phyloP scores from a whole-genome alignment of 139 green algal genomes.

The Yamagishiella unicocca region DNA sequence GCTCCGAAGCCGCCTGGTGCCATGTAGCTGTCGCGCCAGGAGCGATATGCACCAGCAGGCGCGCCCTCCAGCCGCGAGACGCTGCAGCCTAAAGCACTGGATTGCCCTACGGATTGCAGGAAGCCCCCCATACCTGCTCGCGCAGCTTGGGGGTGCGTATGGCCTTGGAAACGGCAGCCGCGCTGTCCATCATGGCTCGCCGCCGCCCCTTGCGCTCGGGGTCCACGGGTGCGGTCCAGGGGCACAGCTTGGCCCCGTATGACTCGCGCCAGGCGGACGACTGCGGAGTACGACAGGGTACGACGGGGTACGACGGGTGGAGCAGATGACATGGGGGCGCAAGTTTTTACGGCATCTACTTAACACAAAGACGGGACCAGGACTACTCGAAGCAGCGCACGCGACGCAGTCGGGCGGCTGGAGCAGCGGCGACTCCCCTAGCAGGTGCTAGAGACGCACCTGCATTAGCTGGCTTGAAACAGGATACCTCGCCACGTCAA shows the following conservation, averaged over 20 bases:
- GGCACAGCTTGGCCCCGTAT: slow-evolving; percentile 53
- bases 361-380: no score
- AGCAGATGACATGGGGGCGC: no score
- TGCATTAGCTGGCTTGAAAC: no score
- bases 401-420: not conserved
- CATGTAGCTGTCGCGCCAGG: no score
- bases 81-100: not conserved
- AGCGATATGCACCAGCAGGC: not conserved
- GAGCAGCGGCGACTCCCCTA: not conserved
- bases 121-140: slow-evolving; percentile 54
- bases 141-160: slow-evolving; percentile 59
- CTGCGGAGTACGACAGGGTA: no score
- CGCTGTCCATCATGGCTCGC: slow-evolving; percentile 62
- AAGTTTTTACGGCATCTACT: no score
- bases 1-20: no score
- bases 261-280: slow-evolving; percentile 63
- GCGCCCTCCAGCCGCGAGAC: not conserved
- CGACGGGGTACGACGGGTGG: no score
- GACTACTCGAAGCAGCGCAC: no score
- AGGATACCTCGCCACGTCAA: no score
- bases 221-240: slow-evolving; percentile 61
- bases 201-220: slow-evolving; percentile 55
- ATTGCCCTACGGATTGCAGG: not conserved
- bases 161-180: slow-evolving; percentile 43
- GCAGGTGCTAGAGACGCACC: no score